phyloP scores from a whole-genome alignment of 352 stramenopile genomes.

The Thalassiosira ordinaria region DNA sequence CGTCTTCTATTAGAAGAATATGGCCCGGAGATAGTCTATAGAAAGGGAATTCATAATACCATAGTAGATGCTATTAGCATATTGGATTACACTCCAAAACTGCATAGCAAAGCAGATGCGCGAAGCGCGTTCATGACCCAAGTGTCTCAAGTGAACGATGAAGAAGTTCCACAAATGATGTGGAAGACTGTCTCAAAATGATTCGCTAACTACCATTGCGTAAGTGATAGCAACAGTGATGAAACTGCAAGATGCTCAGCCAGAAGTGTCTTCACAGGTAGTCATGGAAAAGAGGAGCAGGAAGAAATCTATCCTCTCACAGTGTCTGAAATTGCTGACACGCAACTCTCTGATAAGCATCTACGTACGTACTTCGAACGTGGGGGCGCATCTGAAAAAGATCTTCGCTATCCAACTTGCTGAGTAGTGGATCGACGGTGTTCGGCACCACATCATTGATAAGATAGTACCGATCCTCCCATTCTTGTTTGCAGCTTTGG shows the following conservation, averaged over 20 bases:
- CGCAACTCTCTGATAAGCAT: neutral
- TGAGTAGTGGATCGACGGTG: too few relatives aligned
- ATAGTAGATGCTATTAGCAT: conserved; percentile 49
- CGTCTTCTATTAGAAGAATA: conserved; percentile 61
- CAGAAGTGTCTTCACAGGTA: conserved; percentile 15
- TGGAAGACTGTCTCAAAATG: conserved; percentile 20
- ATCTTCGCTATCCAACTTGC: too few relatives aligned
- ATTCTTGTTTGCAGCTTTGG: too few relatives aligned
- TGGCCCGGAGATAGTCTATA: conserved; percentile 45
- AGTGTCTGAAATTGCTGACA: conserved; percentile 19
- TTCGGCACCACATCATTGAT: too few relatives aligned
- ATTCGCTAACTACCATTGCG: neutral
- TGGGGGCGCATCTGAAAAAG: too few relatives aligned
- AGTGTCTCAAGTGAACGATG: too few relatives aligned
- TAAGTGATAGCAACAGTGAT: neutral
- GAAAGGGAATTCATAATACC: conserved; percentile 52
- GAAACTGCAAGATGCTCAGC: neutral
- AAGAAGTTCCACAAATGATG: neutral
- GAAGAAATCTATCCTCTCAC: conserved; percentile 33
- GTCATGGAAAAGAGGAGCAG: conserved; percentile 12
- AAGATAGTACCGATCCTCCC: too few relatives aligned
- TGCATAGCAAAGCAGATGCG: too few relatives aligned
- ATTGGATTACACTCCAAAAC: conserved; percentile 20
- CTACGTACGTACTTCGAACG: conserved; percentile 10
- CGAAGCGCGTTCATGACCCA: too few relatives aligned